Conservation (phyloP, 306 rosid species). For the Datisca glomerata region DNA sequence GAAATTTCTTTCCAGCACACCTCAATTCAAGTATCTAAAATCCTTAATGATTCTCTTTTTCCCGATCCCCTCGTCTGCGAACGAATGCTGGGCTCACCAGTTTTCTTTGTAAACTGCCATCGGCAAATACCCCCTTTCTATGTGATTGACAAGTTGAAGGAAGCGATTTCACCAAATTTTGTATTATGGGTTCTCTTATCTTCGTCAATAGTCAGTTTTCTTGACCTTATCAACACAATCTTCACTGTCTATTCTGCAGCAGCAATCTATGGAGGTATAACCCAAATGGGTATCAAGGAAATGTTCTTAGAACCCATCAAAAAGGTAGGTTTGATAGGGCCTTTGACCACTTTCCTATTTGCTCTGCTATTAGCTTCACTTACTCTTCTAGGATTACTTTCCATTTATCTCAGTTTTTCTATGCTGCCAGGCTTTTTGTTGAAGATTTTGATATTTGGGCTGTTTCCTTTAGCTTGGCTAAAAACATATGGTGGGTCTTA, state of each 20-base stretch:
- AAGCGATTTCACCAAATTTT: neutral
- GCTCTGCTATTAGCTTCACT: slow-evolving; percentile 18
- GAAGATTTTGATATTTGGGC: neutral
- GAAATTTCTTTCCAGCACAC: slow-evolving; percentile 25
- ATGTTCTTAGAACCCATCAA: slow-evolving; percentile 23
- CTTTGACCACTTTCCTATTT: slow-evolving; percentile 25
- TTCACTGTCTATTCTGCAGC: slow-evolving; percentile 25
- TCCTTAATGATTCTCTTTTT: slow-evolving; percentile 1
- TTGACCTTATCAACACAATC: slow-evolving; percentile 21
- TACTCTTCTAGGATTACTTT: slow-evolving; percentile 16
- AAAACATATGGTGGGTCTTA: too few species aligned
- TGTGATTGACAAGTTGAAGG: neutral
- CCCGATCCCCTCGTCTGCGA: neutral
- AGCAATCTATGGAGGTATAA: slow-evolving; percentile 16
- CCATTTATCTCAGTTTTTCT: slow-evolving; percentile 2
- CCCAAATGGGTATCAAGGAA: slow-evolving; percentile 17
- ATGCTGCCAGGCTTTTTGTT: slow-evolving; percentile 2
- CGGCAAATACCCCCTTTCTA: neutral
- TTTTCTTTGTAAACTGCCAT: neutral
- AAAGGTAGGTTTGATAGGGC: slow-evolving; percentile 18
- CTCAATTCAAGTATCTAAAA: slow-evolving; percentile 13
- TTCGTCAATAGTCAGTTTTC: slow-evolving; percentile 18
- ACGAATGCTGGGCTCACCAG: neutral
- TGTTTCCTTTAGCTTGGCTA: slow-evolving; percentile 16
- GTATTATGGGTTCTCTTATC: neutral